Conservation (phyloP, 116 monocot species). For the Papilionanthe hybrid region DNA sequence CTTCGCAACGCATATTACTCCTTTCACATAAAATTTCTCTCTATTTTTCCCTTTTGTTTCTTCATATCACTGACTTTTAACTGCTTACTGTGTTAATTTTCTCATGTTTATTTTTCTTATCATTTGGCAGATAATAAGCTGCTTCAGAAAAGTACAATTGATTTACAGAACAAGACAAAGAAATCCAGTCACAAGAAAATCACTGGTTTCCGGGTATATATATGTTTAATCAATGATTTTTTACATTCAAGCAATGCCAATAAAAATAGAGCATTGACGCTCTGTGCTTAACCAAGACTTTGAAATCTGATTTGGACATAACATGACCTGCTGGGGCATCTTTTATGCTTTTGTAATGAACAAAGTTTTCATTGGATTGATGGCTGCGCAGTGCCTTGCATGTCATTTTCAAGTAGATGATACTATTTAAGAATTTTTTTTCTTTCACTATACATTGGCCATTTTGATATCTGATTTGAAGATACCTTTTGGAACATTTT, state of each 20-base stretch:
- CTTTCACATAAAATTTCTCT: background rate
- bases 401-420: too few relatives aligned
- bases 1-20: background rate
- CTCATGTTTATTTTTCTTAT: conserved; percentile 4
- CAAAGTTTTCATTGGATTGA: too few relatives aligned
- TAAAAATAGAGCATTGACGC: background rate
- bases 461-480: too few relatives aligned
- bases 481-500: too few relatives aligned
- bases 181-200: conserved; percentile 74
- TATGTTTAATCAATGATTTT: background rate
- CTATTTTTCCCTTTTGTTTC: background rate
- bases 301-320: too few relatives aligned
- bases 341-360: too few relatives aligned
- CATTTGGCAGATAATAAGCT: conserved; percentile 61
- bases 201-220: conserved; percentile 80
- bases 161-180: conserved; percentile 70
- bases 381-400: too few relatives aligned
- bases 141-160: conserved; percentile 47
- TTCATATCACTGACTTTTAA: background rate
- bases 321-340: too few relatives aligned
- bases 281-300: too few relatives aligned
- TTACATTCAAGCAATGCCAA: background rate
- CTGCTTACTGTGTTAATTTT: background rate
- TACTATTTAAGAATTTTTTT: too few relatives aligned
- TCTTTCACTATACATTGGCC: too few relatives aligned